Evolutionary conservation across 345 rosid genomes (phyloP), one percentile per base, ranked within the genome.

Genomic region (Diplotaxis tenuifolia): DNA sequence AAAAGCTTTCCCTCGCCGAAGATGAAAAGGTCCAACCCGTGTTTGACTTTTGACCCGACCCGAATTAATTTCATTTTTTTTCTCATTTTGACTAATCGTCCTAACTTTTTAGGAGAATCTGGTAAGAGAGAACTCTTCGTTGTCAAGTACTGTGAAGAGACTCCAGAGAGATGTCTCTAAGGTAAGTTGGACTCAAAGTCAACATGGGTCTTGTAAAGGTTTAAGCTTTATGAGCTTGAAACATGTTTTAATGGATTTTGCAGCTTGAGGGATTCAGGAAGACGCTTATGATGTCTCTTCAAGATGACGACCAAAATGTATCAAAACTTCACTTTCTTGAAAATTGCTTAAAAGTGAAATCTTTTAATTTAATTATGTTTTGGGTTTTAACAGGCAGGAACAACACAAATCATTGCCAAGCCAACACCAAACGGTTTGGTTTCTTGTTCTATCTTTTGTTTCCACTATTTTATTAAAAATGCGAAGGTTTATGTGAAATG

Each of bases 161-260:
- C 96, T 94, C 9, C 96, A 86, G 58, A 89, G 96, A 84, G 98
- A 94, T 88, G 97, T 94, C 62, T 73, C 89, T 36, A 94, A 89
- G 93, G 98, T 88, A 6, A 53, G 27, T 66, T 69, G 49, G 8
- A 42, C 70, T 65, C 28, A 49, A 49, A 49, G 22, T 49, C 22
- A 21, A 52, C 62, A 52, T 40, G 12, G n/a, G 12, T 73, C 20
- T 68, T 68, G 20, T 54, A 29, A 56, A 21, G 29, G 7, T 23
- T 23, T 25, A n/a, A 58, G 42, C 21, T 47, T 63, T 32, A 22
- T 47, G 45, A 72, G 29, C 21, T 57, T 38, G 31, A 23, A 36
- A 23, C 61, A 36, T 67, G 59, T 53, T 67, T 68, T 16, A 32
- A 34, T 68, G 36, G 53, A 1, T 36, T 56, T 3, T 80, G 80